A percentile compares a stretch with the other conserved stretches of the same genome.
phyloP scores from a whole-genome alignment of 768 basidiomycete genomes.

The Agaricus blazei region DNA sequence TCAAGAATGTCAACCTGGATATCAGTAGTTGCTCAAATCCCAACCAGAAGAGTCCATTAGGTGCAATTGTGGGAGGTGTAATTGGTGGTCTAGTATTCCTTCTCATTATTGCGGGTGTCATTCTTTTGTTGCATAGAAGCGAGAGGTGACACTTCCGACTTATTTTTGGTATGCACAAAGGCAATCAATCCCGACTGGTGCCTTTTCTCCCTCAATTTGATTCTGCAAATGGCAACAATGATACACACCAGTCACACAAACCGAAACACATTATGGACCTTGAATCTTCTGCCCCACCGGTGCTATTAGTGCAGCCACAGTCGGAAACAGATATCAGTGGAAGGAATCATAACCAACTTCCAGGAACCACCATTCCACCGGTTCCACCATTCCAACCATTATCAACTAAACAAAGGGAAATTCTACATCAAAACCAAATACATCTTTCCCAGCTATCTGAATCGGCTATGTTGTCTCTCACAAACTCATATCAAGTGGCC shows the following conservation, averaged over 20 bases:
- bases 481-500: background rate
- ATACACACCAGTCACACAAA: background rate
- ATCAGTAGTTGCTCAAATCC: background rate
- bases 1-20: slow-evolving; percentile 1
- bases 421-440: background rate
- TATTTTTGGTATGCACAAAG: background rate
- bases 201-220: background rate
- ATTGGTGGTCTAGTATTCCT: slow-evolving; percentile 7
- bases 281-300: too few species aligned
- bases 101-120: background rate
- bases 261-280: background rate
- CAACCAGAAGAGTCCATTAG: background rate
- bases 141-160: background rate
- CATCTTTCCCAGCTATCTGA: background rate
- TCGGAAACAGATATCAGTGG: too few species aligned
- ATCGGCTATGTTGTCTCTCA: background rate
- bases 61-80: slow-evolving; percentile 13
- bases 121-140: slow-evolving; percentile 1
- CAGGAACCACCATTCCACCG: background rate
- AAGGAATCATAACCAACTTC: background rate
- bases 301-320: too few species aligned
- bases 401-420: background rate
- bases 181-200: background rate
- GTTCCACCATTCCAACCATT: background rate
- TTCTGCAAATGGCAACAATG: background rate